Base-by-base conservation (phyloP, 768 basidiomycete genomes). In the Podaxis carcinomalis region DNA sequence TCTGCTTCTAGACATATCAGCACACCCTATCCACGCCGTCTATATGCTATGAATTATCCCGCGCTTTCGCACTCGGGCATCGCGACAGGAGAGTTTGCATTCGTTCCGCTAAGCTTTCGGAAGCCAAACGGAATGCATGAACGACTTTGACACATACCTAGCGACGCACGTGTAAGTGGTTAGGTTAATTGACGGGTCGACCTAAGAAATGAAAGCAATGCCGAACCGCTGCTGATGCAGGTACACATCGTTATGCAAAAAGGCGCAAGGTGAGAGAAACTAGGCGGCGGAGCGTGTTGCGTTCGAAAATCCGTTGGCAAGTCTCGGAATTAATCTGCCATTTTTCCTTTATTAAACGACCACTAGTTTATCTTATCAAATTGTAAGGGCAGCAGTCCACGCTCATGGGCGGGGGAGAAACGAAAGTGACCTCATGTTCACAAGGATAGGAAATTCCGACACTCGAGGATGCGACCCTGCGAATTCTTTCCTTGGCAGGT, bases 1-100 rank as follows among this genome's bases (percentile, higher is more conserved):
- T 37, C 21, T 21, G 13, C 35, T 37, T 35, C 56, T 60, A 60
- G 59, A 60, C 52, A 61, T 40, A 55, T 55, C 53, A 61, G 47
- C 44, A 49, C 52, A 49, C 55, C 36, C 5, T 51, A 35, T 47
- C 53, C 59, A 61, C 23, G 59, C 21, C 40, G 52, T 54, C 59
- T 54, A 49, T 55, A 61, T 14, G 59, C 52, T 61, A 61, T 49
- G 44, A 50, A 61, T 39, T 23, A 27, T 55, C 36, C 39, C 46
- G 39, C 36, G 37, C 37, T 23, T 13, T 16, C 32, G n/a, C 36
- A 19, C 6, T 37, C 35, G 21, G 11, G 14, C 16, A 19, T 7
- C 32, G 35, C 23, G 35, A 19, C n/a, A n/a, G 10, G 21, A 19
- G 19, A 19, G 16, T 40, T 14, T 40, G 39, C 39, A 9, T 44